A percentile compares a stretch with the other conserved stretches of the same genome.
Conservation (phyloP, 805 yeast genomes). For the Candida sphagnicola region DNA sequence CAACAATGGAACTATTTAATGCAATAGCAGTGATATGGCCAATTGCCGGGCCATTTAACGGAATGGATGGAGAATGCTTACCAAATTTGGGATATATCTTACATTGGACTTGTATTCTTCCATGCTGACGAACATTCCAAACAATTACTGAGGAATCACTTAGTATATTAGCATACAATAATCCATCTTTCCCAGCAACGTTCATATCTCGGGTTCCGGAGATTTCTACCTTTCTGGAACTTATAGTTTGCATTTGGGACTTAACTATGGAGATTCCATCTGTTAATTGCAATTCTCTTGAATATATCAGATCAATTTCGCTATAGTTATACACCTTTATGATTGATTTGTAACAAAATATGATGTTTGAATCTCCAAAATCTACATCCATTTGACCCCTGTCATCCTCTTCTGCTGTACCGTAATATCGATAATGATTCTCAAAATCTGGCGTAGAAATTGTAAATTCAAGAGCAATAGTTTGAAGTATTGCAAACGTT, state of each 20-base stretch:
- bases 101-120: conserved; percentile 11
- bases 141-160: conserved; percentile 39
- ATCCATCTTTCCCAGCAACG: conserved; percentile 40
- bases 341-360: conserved; percentile 15
- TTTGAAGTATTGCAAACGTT: conserved; percentile 6
- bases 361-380: conserved; percentile 26
- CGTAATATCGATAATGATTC: conserved; percentile 3
- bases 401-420: conserved; percentile 3
- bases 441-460: conserved; percentile 9
- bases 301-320: conserved; percentile 4
- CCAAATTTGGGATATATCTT: conserved; percentile 8
- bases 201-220: conserved; percentile 13
- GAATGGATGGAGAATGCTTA: conserved; percentile 5
- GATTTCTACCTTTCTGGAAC: conserved; percentile 2
- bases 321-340: conserved; percentile 23
- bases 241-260: conserved; percentile 16
- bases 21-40: conserved; percentile 21
- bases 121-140: conserved; percentile 36
- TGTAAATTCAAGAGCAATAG: conserved; percentile 14
- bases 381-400: conserved; percentile 25
- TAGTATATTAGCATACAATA: conserved; percentile 33
- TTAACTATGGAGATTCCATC: conserved; percentile 11
- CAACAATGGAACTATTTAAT: conserved; percentile 28
- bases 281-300: conserved; percentile 12
- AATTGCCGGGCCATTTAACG: conserved; percentile 1